Conservation (phyloP, 306 rosid genomes). For the Glycine soja region DNA sequence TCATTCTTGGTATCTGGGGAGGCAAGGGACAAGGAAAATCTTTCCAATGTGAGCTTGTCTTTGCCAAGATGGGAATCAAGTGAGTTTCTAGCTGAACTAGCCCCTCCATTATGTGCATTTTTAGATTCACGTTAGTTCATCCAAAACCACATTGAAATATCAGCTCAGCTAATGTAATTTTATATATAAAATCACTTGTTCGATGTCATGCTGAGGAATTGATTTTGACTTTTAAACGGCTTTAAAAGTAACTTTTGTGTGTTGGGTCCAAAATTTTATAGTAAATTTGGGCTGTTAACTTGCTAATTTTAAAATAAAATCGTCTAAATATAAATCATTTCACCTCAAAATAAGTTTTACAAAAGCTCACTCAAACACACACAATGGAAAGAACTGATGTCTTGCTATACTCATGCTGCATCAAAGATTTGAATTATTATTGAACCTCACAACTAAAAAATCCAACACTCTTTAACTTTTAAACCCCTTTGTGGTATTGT, state of each 20-base stretch:
- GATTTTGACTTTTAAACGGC: neutral
- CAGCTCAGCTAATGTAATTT: neutral
- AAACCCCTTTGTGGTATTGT: neutral
- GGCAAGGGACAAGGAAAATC: slow-evolving; percentile 99
- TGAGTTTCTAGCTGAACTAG: slow-evolving; percentile 46
- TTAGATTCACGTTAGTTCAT: neutral
- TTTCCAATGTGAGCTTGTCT: slow-evolving; percentile 95
- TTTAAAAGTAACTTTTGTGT: neutral
- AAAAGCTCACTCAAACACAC: neutral
- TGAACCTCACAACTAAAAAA: neutral
- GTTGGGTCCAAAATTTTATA: neutral
- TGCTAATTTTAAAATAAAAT: neutral
- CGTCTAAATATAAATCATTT: neutral
- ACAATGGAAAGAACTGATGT: neutral
- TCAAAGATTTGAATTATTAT: neutral
- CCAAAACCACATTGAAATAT: neutral
- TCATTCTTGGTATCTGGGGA: slow-evolving; percentile 95
- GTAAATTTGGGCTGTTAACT: neutral
- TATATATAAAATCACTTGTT: neutral
- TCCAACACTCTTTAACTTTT: no score
- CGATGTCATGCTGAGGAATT: neutral
- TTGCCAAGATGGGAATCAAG: slow-evolving; percentile 96
- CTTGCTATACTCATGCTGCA: neutral
- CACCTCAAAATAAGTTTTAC: no score
- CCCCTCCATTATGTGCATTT: slow-evolving; percentile 1